Evolutionary conservation across 2,329 filamentous ascomycete species (phyloP), one percentile per base, ranked within the genome.

Genomic region (Neonectria ditissima): DNA sequence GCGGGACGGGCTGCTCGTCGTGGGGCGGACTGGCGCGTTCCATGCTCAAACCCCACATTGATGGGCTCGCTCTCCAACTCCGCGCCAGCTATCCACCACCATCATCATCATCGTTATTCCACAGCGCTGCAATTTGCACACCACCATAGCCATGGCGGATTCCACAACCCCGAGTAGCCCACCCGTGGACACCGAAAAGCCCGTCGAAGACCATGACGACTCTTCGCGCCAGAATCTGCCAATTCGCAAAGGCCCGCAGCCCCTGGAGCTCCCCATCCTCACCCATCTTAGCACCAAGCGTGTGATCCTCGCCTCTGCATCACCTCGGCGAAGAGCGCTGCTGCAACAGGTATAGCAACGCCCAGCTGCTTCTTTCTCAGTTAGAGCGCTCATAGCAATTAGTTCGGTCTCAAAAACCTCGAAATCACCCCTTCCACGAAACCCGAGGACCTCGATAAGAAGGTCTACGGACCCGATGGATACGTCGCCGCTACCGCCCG

Each of bases 401-500:
- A 94, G 86, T 86, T 97, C 64, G 94, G 94, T 69, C 87, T 98
- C 11, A 86, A 84, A 3, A 90, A 94, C 75, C 80, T 97, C 75
- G 94, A 98, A 80, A 88, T 97, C 74, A 86, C 91, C 65, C 93
- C 96, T 16, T 97, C 93, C 44, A 89, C 86, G 57, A 90, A 92
- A 68, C 91, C 92, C 55, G 96, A 99, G 81, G 87, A 98, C 81
- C 87, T 97, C 58, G 87, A 92, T 73, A 97, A 98, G 78, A 78
- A 81, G 8, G 77, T 80, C 2, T 86, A 95, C 63, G 88, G 90
- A 1, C 93, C 96, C 1, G 92, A 92, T 77, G 94, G 97, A 81
- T 99, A 99, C 81, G 96, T 97, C 20, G 85, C 94, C 14, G 89
- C 90, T 61, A 99, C 96, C 2, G 95, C 95, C 4, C 88, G 88